Percentiles rank a stretch among this genome's conserved stretches.
Evolutionary conservation across 805 yeast genomes (phyloP).

Genomic region (Candida alai): DNA sequence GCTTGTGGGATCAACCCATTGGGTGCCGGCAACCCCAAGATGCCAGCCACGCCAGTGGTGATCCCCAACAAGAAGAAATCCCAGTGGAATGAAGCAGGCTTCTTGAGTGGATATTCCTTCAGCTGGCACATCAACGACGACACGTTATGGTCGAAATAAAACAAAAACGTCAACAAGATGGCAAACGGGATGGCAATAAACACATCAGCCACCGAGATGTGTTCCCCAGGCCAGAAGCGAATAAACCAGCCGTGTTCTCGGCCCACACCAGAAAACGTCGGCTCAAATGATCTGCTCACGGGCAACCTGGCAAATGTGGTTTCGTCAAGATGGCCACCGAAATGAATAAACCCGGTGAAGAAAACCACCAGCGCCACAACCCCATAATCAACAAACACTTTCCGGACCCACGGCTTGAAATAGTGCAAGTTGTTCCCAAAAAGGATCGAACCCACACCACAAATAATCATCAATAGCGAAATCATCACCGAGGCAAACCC

Average conservation of each 20-base stretch:
- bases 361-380: conserved; percentile 80
- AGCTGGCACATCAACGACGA: conserved; percentile 91
- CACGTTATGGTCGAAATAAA: conserved; percentile 94
- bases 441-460: conserved; percentile 60
- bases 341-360: conserved; percentile 90
- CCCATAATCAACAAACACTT: conserved; percentile 79
- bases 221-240: conserved; percentile 59
- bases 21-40: conserved; percentile 91
- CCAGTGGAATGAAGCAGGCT: conserved; percentile 91
- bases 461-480: conserved; percentile 69
- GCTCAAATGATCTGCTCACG: conserved; percentile 66
- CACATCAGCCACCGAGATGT: conserved; percentile 65
- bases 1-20: conserved; percentile 98
- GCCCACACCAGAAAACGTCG: conserved; percentile 45
- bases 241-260: conserved; percentile 71
- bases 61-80: conserved; percentile 82
- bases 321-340: conserved; percentile 69
- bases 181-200: conserved; percentile 95
- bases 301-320: conserved; percentile 63
- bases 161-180: conserved; percentile 71
- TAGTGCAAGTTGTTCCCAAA: conserved; percentile 63
- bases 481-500: conserved; percentile 77
- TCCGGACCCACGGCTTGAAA: conserved; percentile 57
- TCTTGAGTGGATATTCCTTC: conserved; percentile 70
- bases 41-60: conserved; percentile 82